Base-by-base conservation (phyloP, 2,329 filamentous ascomycete genomes). In the Neocatenulostroma microsporum region DNA sequence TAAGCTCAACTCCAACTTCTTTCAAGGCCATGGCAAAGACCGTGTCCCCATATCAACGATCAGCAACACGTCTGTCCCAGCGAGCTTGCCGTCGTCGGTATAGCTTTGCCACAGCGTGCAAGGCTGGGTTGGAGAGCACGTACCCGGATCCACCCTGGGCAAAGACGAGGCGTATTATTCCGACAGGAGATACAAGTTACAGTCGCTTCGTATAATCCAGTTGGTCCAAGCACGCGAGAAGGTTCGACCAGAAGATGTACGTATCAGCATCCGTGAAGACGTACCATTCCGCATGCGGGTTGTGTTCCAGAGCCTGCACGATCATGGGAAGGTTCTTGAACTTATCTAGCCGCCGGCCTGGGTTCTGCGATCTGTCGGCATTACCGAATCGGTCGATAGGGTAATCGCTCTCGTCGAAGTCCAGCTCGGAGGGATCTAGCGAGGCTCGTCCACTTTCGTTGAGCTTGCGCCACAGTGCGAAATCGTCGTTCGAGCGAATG, bases 261-360 rank as follows among this genome's bases (percentile, higher is more conserved):
- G 73, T 76, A 49, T 78, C 74, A 0, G 71, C 67, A 46, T 77
- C 74, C 30, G 75, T 67, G 51, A 78, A 78, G 37, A 75, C 59
- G 42, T 68, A 78, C 74, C 74, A 78, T 37, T 69, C 70, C 29
- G 68, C 67, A 18, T 72, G 55, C 10, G 68, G 67, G 24, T 57
- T 48, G 34, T 60, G 49, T 9, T 57, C 48, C 40, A 58, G 33
- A 2, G 51, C 54, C n/a, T 40, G 38, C 21, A 51, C 41, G 5
- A 74, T 56, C 62, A 71, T 72, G 15, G 72, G 69, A 20, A 75
- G 49, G 41, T 74, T 74, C 48, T 75, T 75, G 61, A 67, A 75
- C 48, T 71, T 72, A 39, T 60, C 57, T 3, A 60, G 48, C n/a
- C 49, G 44, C 54, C 56, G 59, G 25, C 55, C 55, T 8, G 54